Evolutionary conservation across 1,139 yeast species (phyloP), one percentile per base, ranked within the genome.

Genomic region (Sugiyamaella pinicola): DNA sequence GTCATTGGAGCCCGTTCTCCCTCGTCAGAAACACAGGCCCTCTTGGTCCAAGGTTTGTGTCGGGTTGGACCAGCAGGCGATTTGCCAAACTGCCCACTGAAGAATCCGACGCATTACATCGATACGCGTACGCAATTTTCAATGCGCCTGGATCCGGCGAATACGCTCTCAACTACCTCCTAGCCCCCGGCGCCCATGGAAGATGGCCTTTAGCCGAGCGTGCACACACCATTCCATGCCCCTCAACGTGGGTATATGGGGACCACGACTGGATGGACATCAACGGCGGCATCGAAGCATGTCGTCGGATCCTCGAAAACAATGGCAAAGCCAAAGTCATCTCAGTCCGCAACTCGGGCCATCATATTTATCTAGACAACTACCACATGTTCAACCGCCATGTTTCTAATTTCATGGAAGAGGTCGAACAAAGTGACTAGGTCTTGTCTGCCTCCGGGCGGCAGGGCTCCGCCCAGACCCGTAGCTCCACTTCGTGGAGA

Each of bases 191-290:
- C 9, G 86, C 90, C 10, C 80, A 84, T n/a, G 88, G 91, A 13
- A 78, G 83, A 56, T 78, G 82, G 70, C 96, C 96, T 1, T 74
- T 89, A 54, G 73, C 80, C 58, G 95, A 89, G 64, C 79, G 86
- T 54, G 74, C 85, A 34, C 64, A 69, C 1, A 60, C 68, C 22
- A 55, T 77, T 10, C 62, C 64, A 9, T 61, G 65, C 42, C 61
- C 62, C 34, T 74, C 80, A 22, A 65, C 80, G 1, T 76, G 90
- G 69, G 67, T 88, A 38, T 90, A 89, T 66, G 97, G 97, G 0
- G 83, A 85, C 60, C 81, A 76, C 58, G 97, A 90, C 66, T 90
- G 93, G 79, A 90, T 90, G 96, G 87, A 87, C 65, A 74, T 79
- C 2, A 80, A 78, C 49, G 93, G 95, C 0, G 96, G 96, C 0